Conservation (phyloP, 1,284 basidiomycete species). For the Volvariella surrecta region DNA sequence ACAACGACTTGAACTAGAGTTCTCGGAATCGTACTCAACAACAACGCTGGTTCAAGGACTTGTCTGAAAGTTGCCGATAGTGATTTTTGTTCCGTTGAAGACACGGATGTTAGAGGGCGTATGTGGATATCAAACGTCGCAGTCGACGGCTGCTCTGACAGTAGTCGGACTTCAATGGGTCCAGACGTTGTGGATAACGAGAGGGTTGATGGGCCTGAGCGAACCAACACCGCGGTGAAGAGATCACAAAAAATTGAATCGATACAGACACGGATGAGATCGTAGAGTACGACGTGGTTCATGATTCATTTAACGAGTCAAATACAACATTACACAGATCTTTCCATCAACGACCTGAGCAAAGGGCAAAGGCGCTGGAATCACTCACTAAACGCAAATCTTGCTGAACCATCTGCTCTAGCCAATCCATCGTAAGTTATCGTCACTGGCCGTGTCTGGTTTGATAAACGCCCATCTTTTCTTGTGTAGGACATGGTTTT, state of each 20-base stretch:
- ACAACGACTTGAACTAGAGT: conserved; percentile 64
- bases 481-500: not conserved
- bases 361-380: not conserved
- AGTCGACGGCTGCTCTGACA: conserved; percentile 58
- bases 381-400: conserved; percentile 49
- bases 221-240: too few species aligned
- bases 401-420: conserved; percentile 58
- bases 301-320: too few species aligned
- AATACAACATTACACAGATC: too few species aligned
- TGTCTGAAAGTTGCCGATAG: conserved; percentile 42
- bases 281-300: not conserved
- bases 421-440: conserved; percentile 39
- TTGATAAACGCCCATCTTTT: not conserved
- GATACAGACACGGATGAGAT: too few species aligned
- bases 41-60: conserved; percentile 47
- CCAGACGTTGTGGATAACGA: conserved; percentile 66
- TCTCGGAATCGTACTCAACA: conserved; percentile 57
- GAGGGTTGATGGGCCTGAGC: conserved; percentile 29
- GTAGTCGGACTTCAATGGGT: conserved; percentile 64
- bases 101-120: conserved; percentile 55
- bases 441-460: conserved; percentile 13
- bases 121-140: conserved; percentile 65
- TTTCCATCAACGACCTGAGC: too few species aligned
- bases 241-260: too few species aligned
- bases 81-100: conserved; percentile 59